phyloP scores from a whole-genome alignment of 2,329 filamentous ascomycete genomes.

The Alternaria angustiovoidea region DNA sequence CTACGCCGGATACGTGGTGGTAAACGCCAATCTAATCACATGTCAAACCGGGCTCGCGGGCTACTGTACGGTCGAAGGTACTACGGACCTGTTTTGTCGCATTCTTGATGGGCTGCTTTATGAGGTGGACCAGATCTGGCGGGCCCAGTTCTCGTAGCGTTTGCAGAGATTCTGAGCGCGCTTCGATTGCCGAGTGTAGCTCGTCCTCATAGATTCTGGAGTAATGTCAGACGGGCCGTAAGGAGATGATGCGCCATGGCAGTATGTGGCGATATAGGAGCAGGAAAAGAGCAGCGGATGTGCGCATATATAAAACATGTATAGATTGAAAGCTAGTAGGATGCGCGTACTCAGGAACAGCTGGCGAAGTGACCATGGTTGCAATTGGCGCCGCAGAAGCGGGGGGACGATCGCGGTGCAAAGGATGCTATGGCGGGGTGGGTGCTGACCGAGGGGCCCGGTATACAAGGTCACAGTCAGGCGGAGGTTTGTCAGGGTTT shows the following conservation, averaged over 20 bases:
- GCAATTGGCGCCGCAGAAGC: conserved; percentile 37
- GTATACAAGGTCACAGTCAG: conserved; percentile 16
- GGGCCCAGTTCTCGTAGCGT: conserved; percentile 91
- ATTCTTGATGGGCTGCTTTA: conserved; percentile 75
- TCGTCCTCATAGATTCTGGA: conserved; percentile 90
- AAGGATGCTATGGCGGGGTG: conserved; percentile 16
- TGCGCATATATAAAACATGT: conserved; percentile 8
- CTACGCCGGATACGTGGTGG: conserved; percentile 96
- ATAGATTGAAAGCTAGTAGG: conserved; percentile 20
- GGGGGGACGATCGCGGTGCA: conserved; percentile 14
- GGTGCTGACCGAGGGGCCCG: conserved; percentile 20
- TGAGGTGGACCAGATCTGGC: conserved; percentile 92
- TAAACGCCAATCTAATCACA: conserved; percentile 80
- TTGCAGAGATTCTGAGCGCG: conserved; percentile 86
- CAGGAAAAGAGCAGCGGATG: neutral
- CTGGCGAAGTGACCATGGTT: conserved; percentile 54
- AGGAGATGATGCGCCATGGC: neutral
- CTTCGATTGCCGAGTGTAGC: conserved; percentile 88
- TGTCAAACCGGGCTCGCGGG: conserved; percentile 19
- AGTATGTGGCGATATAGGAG: neutral
- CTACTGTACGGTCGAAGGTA: conserved; percentile 1
- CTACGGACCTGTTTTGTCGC: conserved; percentile 63
- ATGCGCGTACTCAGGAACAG: conserved; percentile 54
- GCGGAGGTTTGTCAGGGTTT: conserved; percentile 26
- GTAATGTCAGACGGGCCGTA: conserved; percentile 9